Conservation (phyloP, 257 asterid genomes). For the Przewalskia tangutica region DNA sequence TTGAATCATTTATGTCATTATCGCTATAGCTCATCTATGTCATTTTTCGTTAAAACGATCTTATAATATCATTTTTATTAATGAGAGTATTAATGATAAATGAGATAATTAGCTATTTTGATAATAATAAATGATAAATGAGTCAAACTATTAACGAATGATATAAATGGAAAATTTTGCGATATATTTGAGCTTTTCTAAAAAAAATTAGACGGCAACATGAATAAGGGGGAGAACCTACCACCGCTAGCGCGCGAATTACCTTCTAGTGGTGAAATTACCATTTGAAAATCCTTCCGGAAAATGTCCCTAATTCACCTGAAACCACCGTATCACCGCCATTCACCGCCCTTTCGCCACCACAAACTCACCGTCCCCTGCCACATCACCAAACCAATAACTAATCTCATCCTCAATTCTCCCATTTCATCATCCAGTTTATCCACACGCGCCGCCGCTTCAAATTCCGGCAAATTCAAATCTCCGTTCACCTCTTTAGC, state of each 20-base stretch:
- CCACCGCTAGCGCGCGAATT: background rate
- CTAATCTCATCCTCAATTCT: background rate
- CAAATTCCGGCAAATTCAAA: background rate
- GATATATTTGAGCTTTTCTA: no score
- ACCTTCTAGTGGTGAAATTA: no score
- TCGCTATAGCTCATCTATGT: no score
- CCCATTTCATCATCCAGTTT: slow-evolving; percentile 11
- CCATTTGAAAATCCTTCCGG: background rate
- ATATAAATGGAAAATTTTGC: no score
- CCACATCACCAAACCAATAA: background rate
- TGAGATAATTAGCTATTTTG: no score
- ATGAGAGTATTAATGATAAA: no score
- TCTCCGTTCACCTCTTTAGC: slow-evolving; percentile 16
- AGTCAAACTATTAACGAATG: no score
- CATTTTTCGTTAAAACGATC: no score
- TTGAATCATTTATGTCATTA: no score
- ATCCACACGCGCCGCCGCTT: background rate
- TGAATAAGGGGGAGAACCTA: background rate
- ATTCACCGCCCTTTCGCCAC: slow-evolving; percentile 13
- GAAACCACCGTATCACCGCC: slow-evolving; percentile 13
- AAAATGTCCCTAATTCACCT: slow-evolving; percentile 21
- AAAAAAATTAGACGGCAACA: no score
- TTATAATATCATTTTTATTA: no score
- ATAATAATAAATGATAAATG: no score
- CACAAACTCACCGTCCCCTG: slow-evolving; percentile 8